Evolutionary conservation across 768 basidiomycete species (phyloP).

Genomic region (Hericium erinaceus): DNA sequence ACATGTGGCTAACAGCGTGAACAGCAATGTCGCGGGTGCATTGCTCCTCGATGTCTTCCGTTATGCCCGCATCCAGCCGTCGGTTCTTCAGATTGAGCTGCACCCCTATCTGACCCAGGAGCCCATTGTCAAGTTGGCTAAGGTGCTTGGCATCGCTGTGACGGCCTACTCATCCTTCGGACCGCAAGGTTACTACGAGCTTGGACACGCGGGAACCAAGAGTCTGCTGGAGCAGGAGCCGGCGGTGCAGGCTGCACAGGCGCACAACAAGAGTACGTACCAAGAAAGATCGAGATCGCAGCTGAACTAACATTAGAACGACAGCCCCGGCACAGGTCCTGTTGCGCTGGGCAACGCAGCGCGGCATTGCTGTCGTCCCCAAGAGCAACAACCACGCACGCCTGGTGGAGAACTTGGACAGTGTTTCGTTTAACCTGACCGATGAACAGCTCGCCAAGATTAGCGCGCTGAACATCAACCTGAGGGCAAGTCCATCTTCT

Average conservation of each 20-base stretch:
- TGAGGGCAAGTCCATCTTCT: conserved; percentile 39
- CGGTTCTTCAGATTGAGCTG: conserved; percentile 51
- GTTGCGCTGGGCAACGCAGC: conserved; percentile 42
- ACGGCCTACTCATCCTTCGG: conserved; percentile 53
- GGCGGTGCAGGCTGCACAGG: conserved; percentile 35
- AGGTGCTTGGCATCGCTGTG: conserved; percentile 36
- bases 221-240: conserved; percentile 44
- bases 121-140: conserved; percentile 33
- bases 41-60: conserved; percentile 68
- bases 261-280: conserved; percentile 45
- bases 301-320: background rate
- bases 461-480: conserved; percentile 47
- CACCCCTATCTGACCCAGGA: conserved; percentile 50
- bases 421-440: conserved; percentile 39
- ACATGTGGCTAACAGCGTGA: background rate
- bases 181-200: conserved; percentile 51
- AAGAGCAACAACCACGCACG: conserved; percentile 34
- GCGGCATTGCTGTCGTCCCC: conserved; percentile 39
- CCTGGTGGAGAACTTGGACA: conserved; percentile 36
- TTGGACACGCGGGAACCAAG: conserved; percentile 38
- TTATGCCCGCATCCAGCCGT: conserved; percentile 59
- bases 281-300: background rate
- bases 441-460: conserved; percentile 51
- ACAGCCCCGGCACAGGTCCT: conserved; percentile 35
- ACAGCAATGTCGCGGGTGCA: conserved; percentile 66